Conservation (phyloP, 371 early-diverging fungal species). For the Funneliformis caledonium region DNA sequence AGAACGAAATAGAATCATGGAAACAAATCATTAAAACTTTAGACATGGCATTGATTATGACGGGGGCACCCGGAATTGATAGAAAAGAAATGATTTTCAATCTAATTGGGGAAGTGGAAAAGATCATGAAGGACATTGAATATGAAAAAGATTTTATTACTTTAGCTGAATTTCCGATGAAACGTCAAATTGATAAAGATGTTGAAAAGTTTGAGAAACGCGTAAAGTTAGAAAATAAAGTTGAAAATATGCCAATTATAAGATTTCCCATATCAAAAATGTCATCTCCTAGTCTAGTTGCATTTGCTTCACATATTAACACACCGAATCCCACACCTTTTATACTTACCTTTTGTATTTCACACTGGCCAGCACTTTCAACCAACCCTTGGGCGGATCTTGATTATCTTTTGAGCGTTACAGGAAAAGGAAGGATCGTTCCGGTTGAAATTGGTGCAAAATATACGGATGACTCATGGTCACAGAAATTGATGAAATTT, state of each 20-base stretch:
- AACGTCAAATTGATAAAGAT: not conserved
- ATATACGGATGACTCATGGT: conserved; percentile 82
- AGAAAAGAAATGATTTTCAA: conserved; percentile 49
- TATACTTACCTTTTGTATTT: conserved; percentile 57
- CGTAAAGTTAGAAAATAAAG: conserved; percentile 38
- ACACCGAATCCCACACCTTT: conserved; percentile 48
- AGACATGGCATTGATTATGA: conserved; percentile 59
- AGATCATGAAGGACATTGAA: conserved; percentile 39
- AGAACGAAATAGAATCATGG: conserved; percentile 32
- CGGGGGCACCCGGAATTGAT: conserved; percentile 57
- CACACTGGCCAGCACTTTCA: conserved; percentile 77
- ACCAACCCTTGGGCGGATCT: conserved; percentile 64
- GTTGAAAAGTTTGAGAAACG: not conserved
- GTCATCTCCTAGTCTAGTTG: conserved; percentile 45
- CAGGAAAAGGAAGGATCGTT: conserved; percentile 78
- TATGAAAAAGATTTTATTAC: not conserved
- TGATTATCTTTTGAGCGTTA: conserved; percentile 57
- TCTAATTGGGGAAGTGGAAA: conserved; percentile 48
- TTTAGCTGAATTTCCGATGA: not conserved
- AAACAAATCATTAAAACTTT: conserved; percentile 50
- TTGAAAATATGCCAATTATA: conserved; percentile 34
- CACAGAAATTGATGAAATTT: conserved; percentile 76
- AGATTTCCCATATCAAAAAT: conserved; percentile 43
- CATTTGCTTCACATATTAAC: conserved; percentile 45
- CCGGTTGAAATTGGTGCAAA: conserved; percentile 85